phyloP scores from a whole-genome alignment of 306 rosid genomes.

The Cucumis hystrix region DNA sequence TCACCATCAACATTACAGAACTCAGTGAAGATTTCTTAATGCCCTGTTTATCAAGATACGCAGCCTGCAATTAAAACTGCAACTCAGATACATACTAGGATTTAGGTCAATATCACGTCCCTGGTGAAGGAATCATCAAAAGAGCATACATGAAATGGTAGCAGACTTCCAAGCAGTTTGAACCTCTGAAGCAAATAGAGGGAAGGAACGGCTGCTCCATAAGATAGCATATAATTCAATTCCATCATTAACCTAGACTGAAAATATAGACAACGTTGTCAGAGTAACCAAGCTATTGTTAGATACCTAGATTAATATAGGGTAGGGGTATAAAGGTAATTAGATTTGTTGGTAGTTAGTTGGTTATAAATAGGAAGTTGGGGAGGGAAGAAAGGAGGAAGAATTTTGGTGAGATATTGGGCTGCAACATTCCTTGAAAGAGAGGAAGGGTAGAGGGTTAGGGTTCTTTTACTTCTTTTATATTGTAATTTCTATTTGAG shows the following conservation, averaged over 20 bases:
- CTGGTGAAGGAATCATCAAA: not conserved
- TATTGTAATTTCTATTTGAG: too few relatives aligned
- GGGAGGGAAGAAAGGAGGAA: too few relatives aligned
- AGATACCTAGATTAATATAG: too few relatives aligned
- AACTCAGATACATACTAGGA: conserved; percentile 12
- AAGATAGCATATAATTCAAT: conserved; percentile 82
- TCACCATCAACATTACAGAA: conserved; percentile 78
- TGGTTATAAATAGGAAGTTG: too few relatives aligned
- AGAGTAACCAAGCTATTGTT: not conserved
- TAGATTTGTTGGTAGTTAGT: too few relatives aligned
- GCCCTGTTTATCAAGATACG: conserved; percentile 48
- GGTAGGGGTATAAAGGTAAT: too few relatives aligned
- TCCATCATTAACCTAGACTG: conserved; percentile 75
- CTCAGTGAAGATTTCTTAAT: conserved; percentile 20
- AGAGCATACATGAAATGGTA: conserved; percentile 70
- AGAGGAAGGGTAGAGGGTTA: too few relatives aligned
- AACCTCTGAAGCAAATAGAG: conserved; percentile 59
- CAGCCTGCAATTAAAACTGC: conserved; percentile 51
- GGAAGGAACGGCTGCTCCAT: conserved; percentile 84
- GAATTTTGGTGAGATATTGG: too few relatives aligned
- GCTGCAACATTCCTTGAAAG: too few relatives aligned
- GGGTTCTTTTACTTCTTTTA: too few relatives aligned
- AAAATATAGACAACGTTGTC: conserved; percentile 15
- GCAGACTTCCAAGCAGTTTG: conserved; percentile 44
- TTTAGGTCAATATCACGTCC: not conserved